Evolutionary conservation across 352 stramenopile genomes (phyloP).

Genomic region (Pseudoperonospora humuli): DNA sequence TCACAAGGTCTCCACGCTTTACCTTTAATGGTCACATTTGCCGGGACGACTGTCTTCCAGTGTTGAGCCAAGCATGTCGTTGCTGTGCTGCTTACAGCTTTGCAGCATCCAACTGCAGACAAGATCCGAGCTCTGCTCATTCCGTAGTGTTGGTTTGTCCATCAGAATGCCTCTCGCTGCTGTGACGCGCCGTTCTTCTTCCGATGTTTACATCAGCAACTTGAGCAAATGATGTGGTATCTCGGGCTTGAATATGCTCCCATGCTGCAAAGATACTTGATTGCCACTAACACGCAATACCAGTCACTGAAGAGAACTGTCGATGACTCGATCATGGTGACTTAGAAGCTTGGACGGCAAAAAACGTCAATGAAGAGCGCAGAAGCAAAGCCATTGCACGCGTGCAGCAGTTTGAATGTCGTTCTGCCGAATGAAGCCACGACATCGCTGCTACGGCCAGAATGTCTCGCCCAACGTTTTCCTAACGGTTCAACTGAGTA

Average conservation of each 20-base stretch:
- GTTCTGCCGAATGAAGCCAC: too few species aligned
- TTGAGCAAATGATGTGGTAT: slow-evolving; percentile 46
- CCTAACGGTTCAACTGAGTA: too few species aligned
- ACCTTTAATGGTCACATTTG: slow-evolving; percentile 67
- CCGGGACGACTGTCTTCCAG: slow-evolving; percentile 63
- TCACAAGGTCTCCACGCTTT: slow-evolving; percentile 44
- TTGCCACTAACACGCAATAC: background rate
- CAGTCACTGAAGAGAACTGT: too few species aligned
- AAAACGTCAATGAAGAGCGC: too few species aligned
- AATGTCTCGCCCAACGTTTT: too few species aligned
- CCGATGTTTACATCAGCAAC: slow-evolving; percentile 41
- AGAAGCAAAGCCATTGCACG: too few species aligned
- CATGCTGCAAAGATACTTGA: slow-evolving; percentile 4
- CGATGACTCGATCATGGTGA: too few species aligned
- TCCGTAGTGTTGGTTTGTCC: slow-evolving; percentile 41
- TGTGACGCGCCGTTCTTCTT: slow-evolving; percentile 43
- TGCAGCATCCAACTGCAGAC: slow-evolving; percentile 77
- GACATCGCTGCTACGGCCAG: too few species aligned
- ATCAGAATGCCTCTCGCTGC: slow-evolving; percentile 45
- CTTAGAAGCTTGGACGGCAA: too few species aligned
- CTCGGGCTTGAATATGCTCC: slow-evolving; percentile 23
- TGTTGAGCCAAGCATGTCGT: slow-evolving; percentile 71
- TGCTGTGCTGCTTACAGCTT: slow-evolving; percentile 77
- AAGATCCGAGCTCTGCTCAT: slow-evolving; percentile 58
- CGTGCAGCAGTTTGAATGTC: too few species aligned